Base-by-base conservation (phyloP, 495 filamentous ascomycete genomes). In the Penicillium cosmopolitanum region DNA sequence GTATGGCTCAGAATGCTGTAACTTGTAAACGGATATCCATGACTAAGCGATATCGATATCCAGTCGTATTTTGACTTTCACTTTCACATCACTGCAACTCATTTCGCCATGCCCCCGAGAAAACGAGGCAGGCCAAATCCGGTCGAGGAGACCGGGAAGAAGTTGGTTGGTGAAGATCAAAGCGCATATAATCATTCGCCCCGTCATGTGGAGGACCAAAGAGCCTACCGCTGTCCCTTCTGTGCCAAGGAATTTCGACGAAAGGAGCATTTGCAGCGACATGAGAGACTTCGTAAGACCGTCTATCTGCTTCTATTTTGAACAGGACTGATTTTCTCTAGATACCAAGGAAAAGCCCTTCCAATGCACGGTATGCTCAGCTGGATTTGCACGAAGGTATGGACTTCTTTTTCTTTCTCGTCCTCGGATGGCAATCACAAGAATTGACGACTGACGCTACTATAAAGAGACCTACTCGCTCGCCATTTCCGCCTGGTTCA, bases 281-380 rank as follows among this genome's bases (percentile, higher is more conserved):
- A 70, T 31, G 67, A 70, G 34, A 55, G 67, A 57, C 61, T 66
- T 34, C 70, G 68, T 71, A 40, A 21, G 66, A 52, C 57, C 15
- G 61, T 59, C 36, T 66, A 31, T 31, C 28, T 9, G 23, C 8
- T 31, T 31, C 5, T 31, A 31, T 31, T 9, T 31, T 8, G 8
- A 7, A 4, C 28, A 9, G 8, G 28, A 16, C 42, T 46, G 42
- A 48, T 25, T 19, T 48, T 25, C 23, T 28, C 23, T n/a, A 48
- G 65, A 70, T 42, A 70, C 67, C 28, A 63, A 68, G 10, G 67
- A 70, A 51, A 70, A 61, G 52, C 67, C 67, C 11, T 70, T 70
- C 53, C 31, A 28, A 15, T 63, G 61, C 51, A 43, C 44, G 4
- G 21, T 28, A 23, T 59, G 50, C 12, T 51, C 51, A 6, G 21